Percentiles rank a stretch among this genome's conserved stretches.
phyloP scores from a whole-genome alignment of 805 yeast genomes.

The Teunomyces gatunensis region DNA sequence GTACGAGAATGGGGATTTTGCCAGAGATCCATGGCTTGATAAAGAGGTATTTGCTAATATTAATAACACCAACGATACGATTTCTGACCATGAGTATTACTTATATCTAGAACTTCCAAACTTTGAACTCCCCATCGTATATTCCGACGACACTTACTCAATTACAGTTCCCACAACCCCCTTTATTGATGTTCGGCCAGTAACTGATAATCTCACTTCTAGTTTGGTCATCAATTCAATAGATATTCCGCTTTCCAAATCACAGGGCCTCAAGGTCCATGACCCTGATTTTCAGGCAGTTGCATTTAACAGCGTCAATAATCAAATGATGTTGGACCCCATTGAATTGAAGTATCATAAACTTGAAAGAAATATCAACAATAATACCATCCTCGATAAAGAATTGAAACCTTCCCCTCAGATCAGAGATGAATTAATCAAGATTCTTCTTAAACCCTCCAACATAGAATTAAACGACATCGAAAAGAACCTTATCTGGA shows the following conservation, averaged over 20 bases:
- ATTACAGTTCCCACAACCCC: background rate
- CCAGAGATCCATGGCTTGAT: constrained; percentile 72
- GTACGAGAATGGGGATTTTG: constrained; percentile 67
- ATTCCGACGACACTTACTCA: constrained; percentile 52
- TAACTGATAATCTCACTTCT: constrained; percentile 13
- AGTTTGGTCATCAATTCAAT: constrained; percentile 33
- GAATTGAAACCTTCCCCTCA: constrained; percentile 88
- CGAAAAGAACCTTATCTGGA: constrained; percentile 88
- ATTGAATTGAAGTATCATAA: constrained; percentile 84
- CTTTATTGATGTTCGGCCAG: constrained; percentile 19
- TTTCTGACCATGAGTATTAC: constrained; percentile 17
- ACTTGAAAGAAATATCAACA: constrained; percentile 74
- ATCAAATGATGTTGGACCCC: constrained; percentile 52
- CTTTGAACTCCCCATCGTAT: constrained; percentile 72
- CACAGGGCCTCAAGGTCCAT: constrained; percentile 29
- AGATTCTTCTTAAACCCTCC: constrained; percentile 74
- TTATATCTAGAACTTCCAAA: constrained; percentile 49
- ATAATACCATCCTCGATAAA: constrained; percentile 70
- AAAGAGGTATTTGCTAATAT: constrained; percentile 50
- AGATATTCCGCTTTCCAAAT: constrained; percentile 26
- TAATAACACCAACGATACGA: constrained; percentile 1
- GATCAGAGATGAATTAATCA: constrained; percentile 67
- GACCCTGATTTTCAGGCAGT: constrained; percentile 40
- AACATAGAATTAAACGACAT: constrained; percentile 76
- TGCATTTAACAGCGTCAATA: constrained; percentile 11